Percentiles rank a stretch among this genome's conserved stretches.
These are phyloP conservation scores for Scedosporium apiospermum DNA, from an alignment of 2,329 filamentous ascomycete genomes.

Conservation along the genomic window DNA sequence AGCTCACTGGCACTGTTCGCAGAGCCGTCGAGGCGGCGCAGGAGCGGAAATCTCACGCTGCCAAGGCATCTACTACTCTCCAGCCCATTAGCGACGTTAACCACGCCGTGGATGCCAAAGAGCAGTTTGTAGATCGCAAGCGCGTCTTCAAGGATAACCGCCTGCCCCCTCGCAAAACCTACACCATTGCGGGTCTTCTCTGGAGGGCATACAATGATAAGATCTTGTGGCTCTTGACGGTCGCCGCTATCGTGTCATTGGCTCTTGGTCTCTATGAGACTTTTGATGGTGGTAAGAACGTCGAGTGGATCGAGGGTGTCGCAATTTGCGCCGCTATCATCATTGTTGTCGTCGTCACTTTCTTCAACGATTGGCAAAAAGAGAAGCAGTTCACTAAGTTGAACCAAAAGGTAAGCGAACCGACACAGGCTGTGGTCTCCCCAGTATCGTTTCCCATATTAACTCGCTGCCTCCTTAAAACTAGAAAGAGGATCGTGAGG, in stretches of 20 bases:
- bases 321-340: slow-evolving; percentile 11
- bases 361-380: slow-evolving; percentile 59
- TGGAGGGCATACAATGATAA: slow-evolving; percentile 69
- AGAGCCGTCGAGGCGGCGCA: neutral
- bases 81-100: neutral
- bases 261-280: slow-evolving; percentile 62
- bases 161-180: slow-evolving; percentile 50
- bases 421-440: neutral
- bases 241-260: slow-evolving; percentile 59
- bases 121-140: slow-evolving; percentile 37
- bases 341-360: slow-evolving; percentile 43
- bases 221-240: slow-evolving; percentile 59
- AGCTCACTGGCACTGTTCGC: neutral
- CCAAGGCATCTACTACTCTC: neutral
- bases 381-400: slow-evolving; percentile 55
- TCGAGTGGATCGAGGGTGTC: slow-evolving; percentile 17
- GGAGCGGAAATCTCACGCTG: neutral
- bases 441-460: neutral
- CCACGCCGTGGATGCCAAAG: neutral
- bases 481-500: slow-evolving; percentile 47
- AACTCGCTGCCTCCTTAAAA: neutral
- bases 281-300: slow-evolving; percentile 32
- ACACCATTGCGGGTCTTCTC: slow-evolving; percentile 46
- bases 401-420: slow-evolving; percentile 31
- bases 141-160: slow-evolving; percentile 50